Percentiles rank a stretch among this genome's conserved stretches.
phyloP scores from a whole-genome alignment of 306 rosid species.

The Purshia tridentata region DNA sequence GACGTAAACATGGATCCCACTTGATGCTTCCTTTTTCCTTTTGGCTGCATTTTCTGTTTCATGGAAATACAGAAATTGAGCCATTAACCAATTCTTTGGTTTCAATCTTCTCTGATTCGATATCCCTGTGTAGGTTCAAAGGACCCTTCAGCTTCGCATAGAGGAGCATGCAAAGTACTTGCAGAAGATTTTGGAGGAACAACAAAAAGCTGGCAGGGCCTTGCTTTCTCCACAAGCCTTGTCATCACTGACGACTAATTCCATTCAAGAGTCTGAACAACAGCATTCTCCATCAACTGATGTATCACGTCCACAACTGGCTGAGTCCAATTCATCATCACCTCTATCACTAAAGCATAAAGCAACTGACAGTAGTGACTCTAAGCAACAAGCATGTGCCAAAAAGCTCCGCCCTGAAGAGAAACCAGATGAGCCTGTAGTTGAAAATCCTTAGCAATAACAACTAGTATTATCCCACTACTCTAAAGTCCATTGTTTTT shows the following conservation, averaged over 20 bases:
- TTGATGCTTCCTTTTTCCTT: neutral
- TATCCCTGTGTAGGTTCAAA: constrained; percentile 31
- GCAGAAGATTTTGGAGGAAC: constrained; percentile 42
- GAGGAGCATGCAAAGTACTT: constrained; percentile 47
- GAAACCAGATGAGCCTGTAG: constrained; percentile 17
- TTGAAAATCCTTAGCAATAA: constrained; percentile 20
- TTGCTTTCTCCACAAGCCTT: constrained; percentile 31
- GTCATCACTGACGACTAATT: constrained; percentile 16
- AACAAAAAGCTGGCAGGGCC: constrained; percentile 39
- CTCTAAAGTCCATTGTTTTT: neutral
- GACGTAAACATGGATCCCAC: neutral
- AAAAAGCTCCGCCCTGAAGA: constrained; percentile 31
- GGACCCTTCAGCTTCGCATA: constrained; percentile 44
- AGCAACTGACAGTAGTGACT: constrained; percentile 17
- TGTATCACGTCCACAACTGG: constrained; percentile 9
- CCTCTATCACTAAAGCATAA: constrained; percentile 24
- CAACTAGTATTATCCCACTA: neutral
- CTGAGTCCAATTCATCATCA: constrained; percentile 30
- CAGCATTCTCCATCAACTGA: constrained; percentile 18
- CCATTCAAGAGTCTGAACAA: constrained; percentile 22
- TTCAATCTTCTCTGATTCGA: neutral
- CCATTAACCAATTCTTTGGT: neutral
- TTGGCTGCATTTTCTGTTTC: neutral
- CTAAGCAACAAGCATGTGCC: constrained; percentile 1
- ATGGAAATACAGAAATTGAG: neutral